phyloP scores from a whole-genome alignment of 257 asterid genomes.

The Buddleja alternifolia region DNA sequence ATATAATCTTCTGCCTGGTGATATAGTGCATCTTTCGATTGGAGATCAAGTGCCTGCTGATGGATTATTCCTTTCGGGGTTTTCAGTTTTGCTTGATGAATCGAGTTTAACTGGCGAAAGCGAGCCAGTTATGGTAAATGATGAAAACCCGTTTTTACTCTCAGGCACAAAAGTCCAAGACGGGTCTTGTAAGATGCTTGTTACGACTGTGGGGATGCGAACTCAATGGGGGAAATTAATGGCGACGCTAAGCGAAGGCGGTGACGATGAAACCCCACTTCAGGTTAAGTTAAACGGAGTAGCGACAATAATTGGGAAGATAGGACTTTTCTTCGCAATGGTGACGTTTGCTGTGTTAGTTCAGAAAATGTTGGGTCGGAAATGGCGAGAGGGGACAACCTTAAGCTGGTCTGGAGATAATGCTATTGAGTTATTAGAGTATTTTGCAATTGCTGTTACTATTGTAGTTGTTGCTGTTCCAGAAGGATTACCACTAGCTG shows the following conservation, averaged over 20 bases:
- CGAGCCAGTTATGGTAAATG: slow-evolving; percentile 73
- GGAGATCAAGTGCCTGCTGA: slow-evolving; percentile 99
- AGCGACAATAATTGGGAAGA: slow-evolving; percentile 94
- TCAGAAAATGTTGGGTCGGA: slow-evolving; percentile 68
- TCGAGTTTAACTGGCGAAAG: slow-evolving; percentile 95
- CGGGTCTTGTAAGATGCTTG: slow-evolving; percentile 93
- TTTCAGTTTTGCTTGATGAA: slow-evolving; percentile 76
- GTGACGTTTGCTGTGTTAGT: slow-evolving; percentile 86
- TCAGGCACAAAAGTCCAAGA: slow-evolving; percentile 97
- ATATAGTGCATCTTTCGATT: slow-evolving; percentile 79
- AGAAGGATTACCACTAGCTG: slow-evolving; percentile 94
- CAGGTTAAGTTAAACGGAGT: slow-evolving; percentile 95
- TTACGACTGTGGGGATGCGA: slow-evolving; percentile 95
- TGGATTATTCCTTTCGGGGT: slow-evolving; percentile 85
- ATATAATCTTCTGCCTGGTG: slow-evolving; percentile 76
- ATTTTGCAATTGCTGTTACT: slow-evolving; percentile 90
- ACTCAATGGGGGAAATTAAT: slow-evolving; percentile 95
- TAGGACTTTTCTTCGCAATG: slow-evolving; percentile 84
- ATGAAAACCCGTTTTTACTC: slow-evolving; percentile 67
- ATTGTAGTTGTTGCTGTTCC: slow-evolving; percentile 98
- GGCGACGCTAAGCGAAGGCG: slow-evolving; percentile 95
- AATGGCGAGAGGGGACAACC: slow-evolving; percentile 53
- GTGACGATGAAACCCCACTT: slow-evolving; percentile 88
- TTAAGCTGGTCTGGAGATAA: slow-evolving; percentile 71
- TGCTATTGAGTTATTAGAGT: slow-evolving; percentile 74